These are phyloP conservation scores for Bruguiera sexangula DNA, from an alignment of 345 rosid species.

Conservation along the genomic window DNA sequence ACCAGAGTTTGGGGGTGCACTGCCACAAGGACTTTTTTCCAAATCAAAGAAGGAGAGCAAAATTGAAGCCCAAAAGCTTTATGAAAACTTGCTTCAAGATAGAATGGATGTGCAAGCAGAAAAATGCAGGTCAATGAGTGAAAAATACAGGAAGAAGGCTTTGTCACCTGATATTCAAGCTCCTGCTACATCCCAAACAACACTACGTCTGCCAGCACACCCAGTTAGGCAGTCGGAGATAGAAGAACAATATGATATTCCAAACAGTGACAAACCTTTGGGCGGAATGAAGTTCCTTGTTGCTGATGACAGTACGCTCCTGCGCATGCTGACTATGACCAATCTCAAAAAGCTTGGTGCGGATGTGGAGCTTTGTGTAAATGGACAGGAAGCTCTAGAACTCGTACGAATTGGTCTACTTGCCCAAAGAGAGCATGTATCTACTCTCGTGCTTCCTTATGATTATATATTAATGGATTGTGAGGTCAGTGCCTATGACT, in stretches of 20 bases:
- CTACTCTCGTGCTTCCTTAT: slow-evolving; percentile 3
- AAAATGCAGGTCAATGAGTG: slow-evolving; percentile 13
- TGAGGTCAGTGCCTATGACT: slow-evolving; percentile 6
- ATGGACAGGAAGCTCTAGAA: slow-evolving; percentile 22
- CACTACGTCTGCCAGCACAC: not conserved
- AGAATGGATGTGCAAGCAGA: slow-evolving; percentile 25
- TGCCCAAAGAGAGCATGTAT: not conserved
- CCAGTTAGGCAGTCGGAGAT: slow-evolving; percentile 15
- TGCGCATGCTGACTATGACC: not conserved
- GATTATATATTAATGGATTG: slow-evolving; percentile 32
- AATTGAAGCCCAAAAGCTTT: not conserved
- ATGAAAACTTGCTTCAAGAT: not conserved
- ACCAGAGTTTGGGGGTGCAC: slow-evolving; percentile 54
- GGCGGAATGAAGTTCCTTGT: slow-evolving; percentile 20
- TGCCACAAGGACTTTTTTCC: slow-evolving; percentile 13
- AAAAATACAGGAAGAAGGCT: slow-evolving; percentile 3
- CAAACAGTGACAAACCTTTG: slow-evolving; percentile 10
- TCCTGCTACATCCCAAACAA: not conserved
- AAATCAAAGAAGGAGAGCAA: slow-evolving; percentile 21
- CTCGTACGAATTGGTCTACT: slow-evolving; percentile 9
- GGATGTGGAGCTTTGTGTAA: slow-evolving; percentile 15
- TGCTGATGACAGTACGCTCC: slow-evolving; percentile 11
- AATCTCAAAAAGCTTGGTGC: slow-evolving; percentile 23
- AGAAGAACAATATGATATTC: not conserved
- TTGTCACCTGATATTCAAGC: not conserved